Evolutionary conservation across 73 alveolate species (phyloP).

Genomic region (Tetrahymena thermophila): DNA sequence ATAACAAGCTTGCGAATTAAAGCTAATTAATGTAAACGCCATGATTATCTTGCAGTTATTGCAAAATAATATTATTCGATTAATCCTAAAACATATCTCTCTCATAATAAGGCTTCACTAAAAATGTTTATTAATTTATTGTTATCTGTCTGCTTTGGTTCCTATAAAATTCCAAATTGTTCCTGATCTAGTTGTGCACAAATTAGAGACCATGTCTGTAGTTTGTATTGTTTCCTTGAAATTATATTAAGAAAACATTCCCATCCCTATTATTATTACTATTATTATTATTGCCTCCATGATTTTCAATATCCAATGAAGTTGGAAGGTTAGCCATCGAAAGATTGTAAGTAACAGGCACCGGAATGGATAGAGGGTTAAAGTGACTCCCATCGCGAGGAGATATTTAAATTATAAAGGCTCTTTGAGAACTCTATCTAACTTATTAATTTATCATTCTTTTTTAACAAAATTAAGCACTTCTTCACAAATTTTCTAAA

Average conservation of each 20-base stretch:
- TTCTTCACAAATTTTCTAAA: no score
- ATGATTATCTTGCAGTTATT: not conserved
- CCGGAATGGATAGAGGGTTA: not conserved
- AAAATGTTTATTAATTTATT: not conserved
- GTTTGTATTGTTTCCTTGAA: not conserved
- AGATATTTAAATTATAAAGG: not conserved
- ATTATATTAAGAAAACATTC: not conserved
- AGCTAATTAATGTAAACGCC: not conserved
- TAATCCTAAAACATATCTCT: not conserved
- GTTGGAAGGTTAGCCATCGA: not conserved
- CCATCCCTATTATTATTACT: not conserved
- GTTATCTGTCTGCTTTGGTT: not conserved
- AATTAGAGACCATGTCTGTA: not conserved
- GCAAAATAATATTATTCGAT: not conserved
- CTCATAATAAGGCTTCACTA: not conserved
- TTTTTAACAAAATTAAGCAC: no score
- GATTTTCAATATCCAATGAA: not conserved
- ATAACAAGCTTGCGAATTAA: not conserved
- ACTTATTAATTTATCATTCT: no score
- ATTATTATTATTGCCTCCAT: not conserved
- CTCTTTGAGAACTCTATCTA: not conserved
- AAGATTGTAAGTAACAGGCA: not conserved
- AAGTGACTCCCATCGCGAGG: not conserved
- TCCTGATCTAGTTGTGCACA: not conserved
- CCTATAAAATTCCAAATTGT: not conserved